Base-by-base conservation (phyloP, 116 monocot species). In the Posidonia oceanica region DNA sequence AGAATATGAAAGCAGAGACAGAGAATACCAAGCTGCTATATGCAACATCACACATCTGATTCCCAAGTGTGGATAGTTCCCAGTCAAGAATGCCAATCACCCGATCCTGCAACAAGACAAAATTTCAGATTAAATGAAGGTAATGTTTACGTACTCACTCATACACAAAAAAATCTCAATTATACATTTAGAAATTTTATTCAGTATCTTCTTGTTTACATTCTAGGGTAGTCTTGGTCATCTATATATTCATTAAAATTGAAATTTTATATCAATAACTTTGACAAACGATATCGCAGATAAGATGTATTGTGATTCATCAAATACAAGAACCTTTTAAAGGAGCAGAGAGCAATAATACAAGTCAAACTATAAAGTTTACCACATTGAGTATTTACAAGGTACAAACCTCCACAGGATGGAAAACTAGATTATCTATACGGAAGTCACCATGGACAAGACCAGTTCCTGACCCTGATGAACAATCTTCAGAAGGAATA, bases 41-140 rank as follows among this genome's bases (percentile, higher is more conserved):
- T 61, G 93, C 98, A 63, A 99, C 90, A 84, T 99, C 98, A 79
- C 90, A 93, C 98, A 93, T 99, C 72, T 93, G 98, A 69, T 99
- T 99, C 64, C 98, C 98, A 37, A 99, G 75, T 59, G 93, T 99
- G 18, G 93, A 99, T 37, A 99, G 72, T 67, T 99, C 98, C 98
- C 98, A 99, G 75, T 99, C 98, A 69, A 99, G 86, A 76, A 99
- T 77, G 63, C 98, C 98, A 86, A 99, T 99, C 29, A 99, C 93
- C 73, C 77, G 77, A 83, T 93, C 88, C 98, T 99, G 88, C 54
- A 75, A 48, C 8, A 42, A 23, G 4, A 61, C 39, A 71, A 39
- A 60, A 41, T 65, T 42, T 65, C 16, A 48, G 12, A 48, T 29
- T 29, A 48, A 48, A 48, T 48, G 48, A 48, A 48, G 12, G 42